Percentiles rank a stretch among this genome's conserved stretches.
phyloP scores from a whole-genome alignment of 495 filamentous ascomycete genomes.

The Cercophora samala region DNA sequence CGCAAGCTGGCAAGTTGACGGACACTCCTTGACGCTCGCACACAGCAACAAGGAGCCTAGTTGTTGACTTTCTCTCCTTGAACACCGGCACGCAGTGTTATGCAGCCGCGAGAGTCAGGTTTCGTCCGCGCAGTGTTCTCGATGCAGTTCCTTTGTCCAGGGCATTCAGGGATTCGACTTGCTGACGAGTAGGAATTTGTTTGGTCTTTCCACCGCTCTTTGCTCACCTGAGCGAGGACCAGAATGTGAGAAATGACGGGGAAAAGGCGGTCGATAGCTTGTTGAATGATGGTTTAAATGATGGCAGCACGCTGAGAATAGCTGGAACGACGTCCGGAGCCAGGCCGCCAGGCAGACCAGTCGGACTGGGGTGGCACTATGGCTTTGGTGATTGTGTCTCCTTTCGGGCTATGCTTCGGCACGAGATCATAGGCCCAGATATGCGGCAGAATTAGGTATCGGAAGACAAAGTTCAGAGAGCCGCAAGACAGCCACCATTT shows the following conservation, averaged over 20 bases:
- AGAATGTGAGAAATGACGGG: slow-evolving; percentile 43
- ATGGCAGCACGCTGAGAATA: background rate
- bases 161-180: slow-evolving; percentile 44
- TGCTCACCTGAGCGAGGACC: slow-evolving; percentile 38
- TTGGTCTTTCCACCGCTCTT: slow-evolving; percentile 48
- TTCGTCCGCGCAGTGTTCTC: slow-evolving; percentile 40
- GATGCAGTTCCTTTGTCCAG: slow-evolving; percentile 45
- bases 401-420: background rate
- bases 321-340: background rate
- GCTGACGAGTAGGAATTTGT: slow-evolving; percentile 34
- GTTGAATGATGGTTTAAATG: slow-evolving; percentile 5
- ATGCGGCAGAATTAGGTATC: background rate
- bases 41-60: slow-evolving; percentile 37
- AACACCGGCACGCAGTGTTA: slow-evolving; percentile 36
- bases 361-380: background rate
- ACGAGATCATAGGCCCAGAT: background rate
- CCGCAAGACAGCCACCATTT: background rate
- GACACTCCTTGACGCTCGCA: slow-evolving; percentile 13
- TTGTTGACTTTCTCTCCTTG: slow-evolving; percentile 40
- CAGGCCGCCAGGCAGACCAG: background rate
- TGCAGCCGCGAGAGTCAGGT: slow-evolving; percentile 37
- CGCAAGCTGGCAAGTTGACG: slow-evolving; percentile 22
- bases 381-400: background rate
- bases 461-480: background rate
- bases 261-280: slow-evolving; percentile 24